Percentiles rank a stretch among this genome's conserved stretches.
phyloP scores from a whole-genome alignment of 1,284 basidiomycete species.

The Ganoderma meredithae region DNA sequence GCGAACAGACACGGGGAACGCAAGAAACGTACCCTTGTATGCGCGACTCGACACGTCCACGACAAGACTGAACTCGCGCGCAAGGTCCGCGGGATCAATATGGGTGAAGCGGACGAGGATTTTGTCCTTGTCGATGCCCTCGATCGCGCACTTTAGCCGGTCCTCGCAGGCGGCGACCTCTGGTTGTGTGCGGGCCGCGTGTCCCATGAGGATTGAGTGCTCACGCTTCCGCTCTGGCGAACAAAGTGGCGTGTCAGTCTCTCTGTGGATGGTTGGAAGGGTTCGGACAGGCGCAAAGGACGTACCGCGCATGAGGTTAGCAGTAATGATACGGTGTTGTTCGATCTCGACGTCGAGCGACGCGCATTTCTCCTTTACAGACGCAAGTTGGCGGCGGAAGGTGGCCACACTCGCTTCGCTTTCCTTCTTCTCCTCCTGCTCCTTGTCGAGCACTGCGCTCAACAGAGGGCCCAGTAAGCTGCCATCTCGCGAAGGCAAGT shows the following conservation, averaged over 20 bases:
- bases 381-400: slow-evolving; percentile 67
- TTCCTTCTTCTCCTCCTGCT: slow-evolving; percentile 75
- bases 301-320: slow-evolving; percentile 68
- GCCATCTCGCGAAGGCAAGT: neutral
- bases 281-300: slow-evolving; percentile 10
- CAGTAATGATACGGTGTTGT: slow-evolving; percentile 64
- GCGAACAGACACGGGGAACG: neutral
- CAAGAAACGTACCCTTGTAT: slow-evolving; percentile 68
- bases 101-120: slow-evolving; percentile 78
- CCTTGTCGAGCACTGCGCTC: slow-evolving; percentile 64
- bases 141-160: slow-evolving; percentile 68
- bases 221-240: slow-evolving; percentile 73
- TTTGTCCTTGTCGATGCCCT: slow-evolving; percentile 77
- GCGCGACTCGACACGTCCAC: slow-evolving; percentile 69
- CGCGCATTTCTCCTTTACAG: slow-evolving; percentile 63
- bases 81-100: slow-evolving; percentile 62
- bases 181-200: slow-evolving; percentile 61
- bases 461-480: neutral
- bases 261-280: neutral
- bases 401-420: slow-evolving; percentile 66
- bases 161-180: slow-evolving; percentile 69
- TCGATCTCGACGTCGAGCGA: slow-evolving; percentile 73
- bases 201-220: slow-evolving; percentile 61
- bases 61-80: slow-evolving; percentile 77
- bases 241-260: neutral